These are phyloP conservation scores for Leishmania aethiopica DNA, from an alignment of 208 protist genomes.

Conservation along the genomic window DNA sequence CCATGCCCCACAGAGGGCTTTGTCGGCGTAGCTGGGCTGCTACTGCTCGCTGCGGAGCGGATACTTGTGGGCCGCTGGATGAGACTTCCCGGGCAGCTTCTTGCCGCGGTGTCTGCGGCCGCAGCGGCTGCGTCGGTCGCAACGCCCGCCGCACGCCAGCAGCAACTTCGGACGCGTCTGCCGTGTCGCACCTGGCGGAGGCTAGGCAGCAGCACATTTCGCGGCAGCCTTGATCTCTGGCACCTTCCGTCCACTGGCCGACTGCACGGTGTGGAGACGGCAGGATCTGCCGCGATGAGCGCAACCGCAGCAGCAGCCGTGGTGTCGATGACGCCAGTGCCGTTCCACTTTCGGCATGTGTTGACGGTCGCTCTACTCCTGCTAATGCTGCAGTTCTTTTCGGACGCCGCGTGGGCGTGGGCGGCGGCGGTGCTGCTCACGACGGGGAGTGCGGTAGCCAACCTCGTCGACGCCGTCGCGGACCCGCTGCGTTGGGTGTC, in stretches of 20 bases:
- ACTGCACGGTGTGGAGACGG: not conserved
- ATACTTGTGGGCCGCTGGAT: not conserved
- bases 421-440: slow-evolving; percentile 10
- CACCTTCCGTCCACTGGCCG: not conserved
- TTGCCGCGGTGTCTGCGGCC: not conserved
- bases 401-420: slow-evolving; percentile 17
- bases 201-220: not conserved
- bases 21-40: not conserved
- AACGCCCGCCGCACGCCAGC: not conserved
- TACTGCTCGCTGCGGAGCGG: not conserved
- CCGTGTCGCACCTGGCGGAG: not conserved
- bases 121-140: not conserved
- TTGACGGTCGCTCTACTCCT: slow-evolving; percentile 1
- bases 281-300: not conserved
- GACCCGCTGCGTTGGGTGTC: slow-evolving; percentile 14
- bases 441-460: slow-evolving; percentile 10
- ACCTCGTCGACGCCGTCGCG: slow-evolving; percentile 8
- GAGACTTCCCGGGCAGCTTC: not conserved
- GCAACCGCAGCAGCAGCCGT: not conserved
- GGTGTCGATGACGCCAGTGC: not conserved
- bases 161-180: not conserved
- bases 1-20: slow-evolving; percentile 6
- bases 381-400: not conserved
- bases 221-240: not conserved
- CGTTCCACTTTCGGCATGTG: not conserved